Evolutionary conservation across 441 rosid species (phyloP).

Genomic region (Corymbia citriodora): DNA sequence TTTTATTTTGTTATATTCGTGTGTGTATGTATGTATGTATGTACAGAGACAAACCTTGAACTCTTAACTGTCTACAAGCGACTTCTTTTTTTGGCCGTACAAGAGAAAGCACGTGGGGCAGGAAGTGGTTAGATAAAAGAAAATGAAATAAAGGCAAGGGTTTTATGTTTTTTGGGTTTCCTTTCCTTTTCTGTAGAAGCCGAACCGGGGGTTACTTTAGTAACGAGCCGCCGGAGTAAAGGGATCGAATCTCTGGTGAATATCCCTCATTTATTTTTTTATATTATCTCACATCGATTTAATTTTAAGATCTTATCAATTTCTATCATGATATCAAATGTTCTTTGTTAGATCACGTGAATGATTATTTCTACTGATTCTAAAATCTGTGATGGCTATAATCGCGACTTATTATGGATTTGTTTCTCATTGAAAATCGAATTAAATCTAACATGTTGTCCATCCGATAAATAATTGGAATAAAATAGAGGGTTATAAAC

Average conservation of each 20-base stretch:
- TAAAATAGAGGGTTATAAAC: too few species aligned
- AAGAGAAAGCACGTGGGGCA: too few species aligned
- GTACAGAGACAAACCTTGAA: too few species aligned
- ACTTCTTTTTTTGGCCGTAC: too few species aligned
- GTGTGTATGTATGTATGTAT: too few species aligned
- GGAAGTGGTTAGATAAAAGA: too few species aligned
- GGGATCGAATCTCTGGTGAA: too few species aligned
- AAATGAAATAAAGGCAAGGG: background rate
- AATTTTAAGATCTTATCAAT: too few species aligned
- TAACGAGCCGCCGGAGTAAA: too few species aligned
- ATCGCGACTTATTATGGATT: background rate
- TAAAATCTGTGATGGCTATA: background rate
- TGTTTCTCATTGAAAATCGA: background rate
- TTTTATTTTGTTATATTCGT: too few species aligned
- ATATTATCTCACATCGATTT: background rate
- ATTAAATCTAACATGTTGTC: background rate
- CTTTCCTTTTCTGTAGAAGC: background rate
- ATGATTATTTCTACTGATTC: background rate
- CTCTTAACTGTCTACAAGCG: too few species aligned
- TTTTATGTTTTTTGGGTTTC: background rate
- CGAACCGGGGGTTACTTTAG: background rate
- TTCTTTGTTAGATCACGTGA: background rate
- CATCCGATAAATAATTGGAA: background rate
- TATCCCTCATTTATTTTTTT: background rate
- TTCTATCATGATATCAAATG: background rate